These are phyloP conservation scores for Tricholoma furcatifolium DNA, from an alignment of 768 basidiomycete species.

Conservation along the genomic window DNA sequence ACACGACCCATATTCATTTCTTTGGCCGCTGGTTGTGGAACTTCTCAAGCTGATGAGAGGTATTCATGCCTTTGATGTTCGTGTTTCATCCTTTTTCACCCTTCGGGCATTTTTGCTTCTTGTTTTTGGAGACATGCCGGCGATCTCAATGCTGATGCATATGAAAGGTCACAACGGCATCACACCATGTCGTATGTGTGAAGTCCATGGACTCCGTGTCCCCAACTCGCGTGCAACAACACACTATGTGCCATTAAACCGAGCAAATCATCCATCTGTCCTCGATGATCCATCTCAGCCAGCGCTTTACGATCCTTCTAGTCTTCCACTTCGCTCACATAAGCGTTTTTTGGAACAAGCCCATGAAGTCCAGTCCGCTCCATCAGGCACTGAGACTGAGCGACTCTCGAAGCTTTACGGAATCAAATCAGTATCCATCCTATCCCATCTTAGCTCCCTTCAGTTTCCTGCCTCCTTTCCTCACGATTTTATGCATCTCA, in stretches of 20 bases:
- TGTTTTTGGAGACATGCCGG: conserved; percentile 22
- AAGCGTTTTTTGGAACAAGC: conserved; percentile 16
- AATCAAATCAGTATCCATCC: conserved; percentile 32
- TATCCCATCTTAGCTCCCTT: conserved; percentile 28
- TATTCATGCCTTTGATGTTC: conserved; percentile 30
- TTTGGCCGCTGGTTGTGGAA: conserved; percentile 35
- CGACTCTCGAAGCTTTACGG: conserved; percentile 23
- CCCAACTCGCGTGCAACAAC: conserved; percentile 10
- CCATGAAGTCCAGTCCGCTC: conserved; percentile 13
- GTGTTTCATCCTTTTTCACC: no score
- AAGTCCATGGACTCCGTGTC: conserved; percentile 23
- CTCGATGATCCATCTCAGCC: not conserved
- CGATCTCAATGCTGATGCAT: no score
- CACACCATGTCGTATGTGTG: conserved; percentile 32
- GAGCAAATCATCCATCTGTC: conserved; percentile 1
- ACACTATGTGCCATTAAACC: conserved; percentile 21
- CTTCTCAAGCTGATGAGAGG: conserved; percentile 28
- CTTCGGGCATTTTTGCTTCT: conserved; percentile 22
- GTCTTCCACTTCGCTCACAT: conserved; percentile 19
- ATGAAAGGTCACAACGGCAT: conserved; percentile 32
- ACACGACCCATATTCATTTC: conserved; percentile 35
- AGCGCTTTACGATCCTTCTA: conserved; percentile 17
- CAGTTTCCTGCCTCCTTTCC: conserved; percentile 37
- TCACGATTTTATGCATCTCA: conserved; percentile 51
- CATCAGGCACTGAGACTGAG: conserved; percentile 14